These are phyloP conservation scores for Pseudofabraea citricarpa DNA, from an alignment of 2,329 filamentous ascomycete species.

Conservation along the genomic window DNA sequence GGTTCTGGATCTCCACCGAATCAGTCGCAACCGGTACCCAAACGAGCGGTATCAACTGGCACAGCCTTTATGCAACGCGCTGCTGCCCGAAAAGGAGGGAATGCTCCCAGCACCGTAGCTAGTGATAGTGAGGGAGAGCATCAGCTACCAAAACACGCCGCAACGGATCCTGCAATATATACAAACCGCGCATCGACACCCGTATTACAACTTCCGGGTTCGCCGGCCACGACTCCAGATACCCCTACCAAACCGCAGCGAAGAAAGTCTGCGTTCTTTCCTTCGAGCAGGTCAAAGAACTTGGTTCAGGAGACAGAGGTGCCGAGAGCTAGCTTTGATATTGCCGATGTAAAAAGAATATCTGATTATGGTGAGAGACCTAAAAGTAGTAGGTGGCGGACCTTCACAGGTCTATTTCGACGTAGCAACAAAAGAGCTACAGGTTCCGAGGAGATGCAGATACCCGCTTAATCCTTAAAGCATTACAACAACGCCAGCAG, in stretches of 20 bases:
- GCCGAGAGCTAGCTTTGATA: background rate
- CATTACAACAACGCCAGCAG: no score
- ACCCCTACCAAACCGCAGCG: background rate
- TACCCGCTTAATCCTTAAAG: no score
- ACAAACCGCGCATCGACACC: background rate
- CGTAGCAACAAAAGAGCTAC: no score
- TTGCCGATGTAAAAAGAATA: background rate
- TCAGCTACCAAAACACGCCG: background rate
- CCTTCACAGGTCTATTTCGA: constrained; percentile 22
- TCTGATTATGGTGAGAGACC: constrained; percentile 10
- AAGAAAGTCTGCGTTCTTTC: background rate
- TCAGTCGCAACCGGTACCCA: background rate
- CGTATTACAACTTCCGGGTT: background rate
- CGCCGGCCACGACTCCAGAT: background rate
- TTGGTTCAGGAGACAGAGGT: background rate
- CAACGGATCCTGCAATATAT: background rate
- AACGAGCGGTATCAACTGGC: constrained; percentile 32
- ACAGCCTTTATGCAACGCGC: constrained; percentile 39
- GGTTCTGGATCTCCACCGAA: background rate
- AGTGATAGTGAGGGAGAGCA: constrained; percentile 24
- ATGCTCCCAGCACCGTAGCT: constrained; percentile 15
- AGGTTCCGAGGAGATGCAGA: no score
- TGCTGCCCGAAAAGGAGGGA: constrained; percentile 17
- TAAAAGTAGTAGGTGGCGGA: constrained; percentile 22
- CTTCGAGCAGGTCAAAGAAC: background rate